Evolutionary conservation across 2,329 filamentous ascomycete genomes (phyloP).

Genomic region (Juglanconis juglandina): DNA sequence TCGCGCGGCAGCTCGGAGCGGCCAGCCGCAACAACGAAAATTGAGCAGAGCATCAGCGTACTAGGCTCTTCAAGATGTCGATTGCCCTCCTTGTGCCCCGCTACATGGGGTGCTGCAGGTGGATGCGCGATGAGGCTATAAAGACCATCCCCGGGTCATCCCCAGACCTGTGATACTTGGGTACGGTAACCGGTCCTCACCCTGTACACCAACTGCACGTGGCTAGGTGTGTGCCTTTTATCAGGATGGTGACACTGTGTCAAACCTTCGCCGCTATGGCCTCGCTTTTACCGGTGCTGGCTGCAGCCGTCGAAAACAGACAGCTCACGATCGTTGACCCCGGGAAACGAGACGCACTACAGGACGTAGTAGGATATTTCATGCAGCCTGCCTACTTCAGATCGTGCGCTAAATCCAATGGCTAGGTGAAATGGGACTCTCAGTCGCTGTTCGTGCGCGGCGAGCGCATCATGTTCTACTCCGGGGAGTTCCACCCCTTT

Average conservation of each 20-base stretch:
- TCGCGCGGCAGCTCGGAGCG: constrained; percentile 15
- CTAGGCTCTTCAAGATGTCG: not conserved
- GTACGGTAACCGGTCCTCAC: not conserved
- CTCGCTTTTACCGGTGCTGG: constrained; percentile 3
- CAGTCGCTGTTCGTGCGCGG: constrained; percentile 68
- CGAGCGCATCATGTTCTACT: constrained; percentile 68
- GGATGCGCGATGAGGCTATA: not conserved
- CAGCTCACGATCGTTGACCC: constrained; percentile 1
- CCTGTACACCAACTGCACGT: not conserved
- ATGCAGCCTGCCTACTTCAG: not conserved
- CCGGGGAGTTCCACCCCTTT: constrained; percentile 71
- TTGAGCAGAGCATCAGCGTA: not conserved
- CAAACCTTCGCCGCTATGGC: not conserved
- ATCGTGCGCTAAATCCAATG: not conserved
- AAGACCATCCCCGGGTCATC: not conserved
- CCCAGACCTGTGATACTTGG: not conserved
- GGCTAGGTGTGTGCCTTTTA: not conserved
- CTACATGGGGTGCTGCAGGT: not conserved
- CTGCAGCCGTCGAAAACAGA: not conserved
- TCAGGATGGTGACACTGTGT: constrained; percentile 2
- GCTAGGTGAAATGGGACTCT: constrained; percentile 64
- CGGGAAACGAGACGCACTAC: constrained; percentile 5
- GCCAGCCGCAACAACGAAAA: constrained; percentile 2
- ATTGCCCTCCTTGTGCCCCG: not conserved
- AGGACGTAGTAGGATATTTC: constrained; percentile 4